Base-by-base conservation (phyloP, 2,329 filamentous ascomycete species). In the Emericellopsis cladophorae region DNA sequence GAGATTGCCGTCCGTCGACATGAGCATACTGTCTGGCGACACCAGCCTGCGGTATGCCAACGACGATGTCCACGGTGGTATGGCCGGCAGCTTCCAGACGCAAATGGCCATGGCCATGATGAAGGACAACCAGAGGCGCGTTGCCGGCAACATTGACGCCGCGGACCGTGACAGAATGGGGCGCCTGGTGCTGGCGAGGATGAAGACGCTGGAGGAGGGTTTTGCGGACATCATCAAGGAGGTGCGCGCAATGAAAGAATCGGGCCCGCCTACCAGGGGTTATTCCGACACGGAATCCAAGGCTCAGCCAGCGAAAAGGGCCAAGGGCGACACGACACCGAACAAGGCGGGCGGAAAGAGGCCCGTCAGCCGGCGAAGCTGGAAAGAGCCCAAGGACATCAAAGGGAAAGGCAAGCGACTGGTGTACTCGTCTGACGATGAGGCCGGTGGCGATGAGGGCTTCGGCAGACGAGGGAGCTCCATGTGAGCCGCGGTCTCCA, bases 161-260 rank as follows among this genome's bases (percentile, higher is more conserved):
- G 59, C 54, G 41, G 65, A 67, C 69, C 75, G 57, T 21, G 81
- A 85, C 53, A 75, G 84, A 33, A 83, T 89, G 73, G 79, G 81
- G 49, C 76, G 86, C 42, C 72, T 95, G 36, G 83, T 95, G 60
- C 67, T 95, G 36, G 86, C 87, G 8, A 72, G 87, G 29, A 95
- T 95, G 87, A 92, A 92, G 57, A 90, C 83, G 7, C 70, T 96
- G 2, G 89, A 96, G 57, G 87, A 94, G 60, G 83, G 88, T 12
- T 90, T 96, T 57, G 74, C 83, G 3, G 86, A 95, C 44, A 81
- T 94, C n/a, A 75, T 88, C 42, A 78, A 76, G 46, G 86, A 92
- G 58, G 81, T 94, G 57, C 78, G 84, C 46, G 76, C 78, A 46
- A 62, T 75, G 56, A 75, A 67, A 59, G 61, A 58, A 37, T 65